Evolutionary conservation across 208 protist genomes (phyloP), one percentile per base, ranked within the genome.

Genomic region (Crithidia mellificae): DNA sequence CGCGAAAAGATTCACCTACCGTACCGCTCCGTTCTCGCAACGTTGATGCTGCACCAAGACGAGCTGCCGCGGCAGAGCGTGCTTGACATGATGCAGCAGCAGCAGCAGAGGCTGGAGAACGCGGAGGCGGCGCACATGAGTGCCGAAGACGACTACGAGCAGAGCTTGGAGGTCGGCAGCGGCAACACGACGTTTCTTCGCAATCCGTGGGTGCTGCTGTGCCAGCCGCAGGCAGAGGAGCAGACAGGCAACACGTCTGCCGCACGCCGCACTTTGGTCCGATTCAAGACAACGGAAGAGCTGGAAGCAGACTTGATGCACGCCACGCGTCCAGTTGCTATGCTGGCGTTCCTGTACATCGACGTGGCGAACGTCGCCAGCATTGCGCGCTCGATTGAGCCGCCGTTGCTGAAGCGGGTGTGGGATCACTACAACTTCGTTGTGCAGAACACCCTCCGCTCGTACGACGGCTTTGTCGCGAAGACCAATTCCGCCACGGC

Each of bases 351-450:
- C 44, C 55, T 94, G 15, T 90, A 81, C 59, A 87, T 84, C 64
- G 80, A 87, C 38, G 68, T 87, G 1, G 55, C 50, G 6, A 68
- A 74, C 15, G 29, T 64, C 24, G 27, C 53, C 41, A 58, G 50
- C 22, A 64, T 93, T 53, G 56, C 70, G 0, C 67, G 52, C 19
- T 29, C 41, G 24, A 34, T 71, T 11, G 43, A 67, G 17, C 52
- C 72, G 38, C 30, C 58, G 56, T 54, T 90, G 20, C 70, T 83
- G 49, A 64, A 59, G 43, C 59, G 70, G 6, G 72, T 92, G 25
- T 76, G 76, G 39, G 73, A 66, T 19, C 78, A 91, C 67, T 95
- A 92, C 63, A 93, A 95, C 68, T 72, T 79, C 63, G 66, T 92
- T 51, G 84, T 93, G 19, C 83, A 93, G 57, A 63, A 51, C 29